These are phyloP conservation scores for Saposhnikovia divaricata DNA, from an alignment of 129 eudicot genomes.

Conservation along the genomic window DNA sequence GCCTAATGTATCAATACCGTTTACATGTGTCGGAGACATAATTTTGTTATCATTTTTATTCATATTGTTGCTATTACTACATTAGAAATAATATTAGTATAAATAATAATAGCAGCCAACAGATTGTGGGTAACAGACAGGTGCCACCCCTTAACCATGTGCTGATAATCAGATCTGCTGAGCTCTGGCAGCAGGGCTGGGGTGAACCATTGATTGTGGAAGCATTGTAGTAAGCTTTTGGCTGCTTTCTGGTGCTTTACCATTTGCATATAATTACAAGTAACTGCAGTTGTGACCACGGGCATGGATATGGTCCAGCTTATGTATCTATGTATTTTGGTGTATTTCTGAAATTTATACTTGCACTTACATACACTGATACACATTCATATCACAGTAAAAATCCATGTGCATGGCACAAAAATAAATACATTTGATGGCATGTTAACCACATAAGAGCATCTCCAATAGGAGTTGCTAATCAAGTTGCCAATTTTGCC, in stretches of 20 bases:
- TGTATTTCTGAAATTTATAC: neutral
- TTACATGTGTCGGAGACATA: neutral
- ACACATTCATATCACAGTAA: neutral
- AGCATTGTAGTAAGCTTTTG: neutral
- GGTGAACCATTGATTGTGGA: constrained; percentile 2
- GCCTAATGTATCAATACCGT: neutral
- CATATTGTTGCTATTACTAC: neutral
- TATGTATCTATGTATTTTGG: neutral
- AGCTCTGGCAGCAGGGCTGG: neutral
- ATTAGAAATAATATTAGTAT: neutral
- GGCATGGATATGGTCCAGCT: neutral
- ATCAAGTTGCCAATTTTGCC: no score
- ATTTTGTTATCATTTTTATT: neutral
- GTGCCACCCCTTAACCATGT: constrained; percentile 5
- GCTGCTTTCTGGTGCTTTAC: neutral
- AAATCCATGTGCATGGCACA: constrained; percentile 6
- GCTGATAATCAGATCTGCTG: neutral
- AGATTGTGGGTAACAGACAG: neutral
- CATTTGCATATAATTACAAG: neutral
- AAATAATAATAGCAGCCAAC: neutral
- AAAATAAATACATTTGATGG: neutral
- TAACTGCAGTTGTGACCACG: neutral
- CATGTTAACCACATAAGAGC: constrained; percentile 5
- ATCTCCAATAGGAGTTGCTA: no score
- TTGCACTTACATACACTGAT: neutral